Conservation (phyloP, 192 early-diverging fungal genomes). For the Jimgerdemannia flammicorona region DNA sequence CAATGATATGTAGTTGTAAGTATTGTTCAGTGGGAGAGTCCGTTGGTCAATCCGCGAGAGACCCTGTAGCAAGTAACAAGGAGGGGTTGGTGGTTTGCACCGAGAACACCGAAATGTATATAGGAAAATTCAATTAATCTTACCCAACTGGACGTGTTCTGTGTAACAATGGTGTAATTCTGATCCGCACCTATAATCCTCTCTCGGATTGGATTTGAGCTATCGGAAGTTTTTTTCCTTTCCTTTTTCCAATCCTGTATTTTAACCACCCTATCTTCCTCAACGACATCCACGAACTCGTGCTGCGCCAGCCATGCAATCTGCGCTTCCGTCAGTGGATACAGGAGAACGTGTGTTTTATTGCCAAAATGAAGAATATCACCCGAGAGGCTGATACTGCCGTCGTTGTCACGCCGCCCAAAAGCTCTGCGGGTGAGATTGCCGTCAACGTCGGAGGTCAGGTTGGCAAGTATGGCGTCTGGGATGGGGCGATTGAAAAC, state of each 20-base stretch:
- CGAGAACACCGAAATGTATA: too few species aligned
- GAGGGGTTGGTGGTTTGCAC: not conserved
- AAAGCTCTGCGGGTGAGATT: not conserved
- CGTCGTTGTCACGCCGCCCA: not conserved
- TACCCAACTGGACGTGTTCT: slow-evolving; percentile 1
- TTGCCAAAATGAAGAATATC: not conserved
- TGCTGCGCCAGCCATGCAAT: not conserved
- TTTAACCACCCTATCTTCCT: not conserved
- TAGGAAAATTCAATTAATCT: not conserved
- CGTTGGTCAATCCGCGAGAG: slow-evolving; percentile 39
- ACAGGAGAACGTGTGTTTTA: not conserved
- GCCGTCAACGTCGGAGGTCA: not conserved
- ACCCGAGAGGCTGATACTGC: not conserved
- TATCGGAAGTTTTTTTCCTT: not conserved
- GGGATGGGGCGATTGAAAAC: not conserved
- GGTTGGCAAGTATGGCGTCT: not conserved
- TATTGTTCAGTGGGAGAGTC: slow-evolving; percentile 40
- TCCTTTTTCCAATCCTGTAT: not conserved
- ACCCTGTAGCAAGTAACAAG: slow-evolving; percentile 32
- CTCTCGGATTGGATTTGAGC: not conserved
- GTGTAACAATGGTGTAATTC: not conserved
- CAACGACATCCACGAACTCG: not conserved
- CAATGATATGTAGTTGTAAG: slow-evolving; percentile 49
- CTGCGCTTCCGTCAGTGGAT: not conserved
- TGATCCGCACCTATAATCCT: not conserved